phyloP scores from a whole-genome alignment of 768 basidiomycete species.

The Boletus coccyginus region DNA sequence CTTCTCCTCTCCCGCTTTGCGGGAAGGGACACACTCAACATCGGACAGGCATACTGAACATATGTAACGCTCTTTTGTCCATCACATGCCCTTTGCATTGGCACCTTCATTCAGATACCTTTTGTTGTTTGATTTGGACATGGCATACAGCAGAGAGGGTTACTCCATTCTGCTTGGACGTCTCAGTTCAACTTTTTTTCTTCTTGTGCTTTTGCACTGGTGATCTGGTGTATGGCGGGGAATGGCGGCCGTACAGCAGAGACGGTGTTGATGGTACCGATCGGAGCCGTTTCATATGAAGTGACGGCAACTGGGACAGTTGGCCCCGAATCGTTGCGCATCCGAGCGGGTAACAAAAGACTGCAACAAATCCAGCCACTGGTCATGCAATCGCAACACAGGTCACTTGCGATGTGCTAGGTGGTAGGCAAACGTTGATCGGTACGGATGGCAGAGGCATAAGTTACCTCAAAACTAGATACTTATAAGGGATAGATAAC shows the following conservation, averaged over 20 bases:
- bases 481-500: not conserved
- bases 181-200: not conserved
- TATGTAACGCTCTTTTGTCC: slow-evolving; percentile 34
- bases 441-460: not conserved
- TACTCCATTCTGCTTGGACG: slow-evolving; percentile 3
- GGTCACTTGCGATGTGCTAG: not conserved
- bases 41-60: slow-evolving; percentile 28
- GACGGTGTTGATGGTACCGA: slow-evolving; percentile 1
- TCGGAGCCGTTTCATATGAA: slow-evolving; percentile 11
- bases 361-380: not conserved
- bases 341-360: not conserved
- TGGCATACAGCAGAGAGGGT: slow-evolving; percentile 6
- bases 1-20: not conserved
- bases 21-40: slow-evolving; percentile 4
- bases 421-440: not conserved
- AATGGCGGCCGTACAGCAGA: not conserved
- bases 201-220: not conserved
- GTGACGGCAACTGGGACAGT: slow-evolving; percentile 10
- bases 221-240: not conserved
- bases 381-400: not conserved
- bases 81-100: slow-evolving; percentile 21
- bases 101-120: slow-evolving; percentile 26
- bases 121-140: slow-evolving; percentile 27
- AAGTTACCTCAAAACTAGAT: not conserved
- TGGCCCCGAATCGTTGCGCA: not conserved